These are phyloP conservation scores for Leccinum disarticulatum DNA, from an alignment of 768 basidiomycete genomes.

Conservation along the genomic window DNA sequence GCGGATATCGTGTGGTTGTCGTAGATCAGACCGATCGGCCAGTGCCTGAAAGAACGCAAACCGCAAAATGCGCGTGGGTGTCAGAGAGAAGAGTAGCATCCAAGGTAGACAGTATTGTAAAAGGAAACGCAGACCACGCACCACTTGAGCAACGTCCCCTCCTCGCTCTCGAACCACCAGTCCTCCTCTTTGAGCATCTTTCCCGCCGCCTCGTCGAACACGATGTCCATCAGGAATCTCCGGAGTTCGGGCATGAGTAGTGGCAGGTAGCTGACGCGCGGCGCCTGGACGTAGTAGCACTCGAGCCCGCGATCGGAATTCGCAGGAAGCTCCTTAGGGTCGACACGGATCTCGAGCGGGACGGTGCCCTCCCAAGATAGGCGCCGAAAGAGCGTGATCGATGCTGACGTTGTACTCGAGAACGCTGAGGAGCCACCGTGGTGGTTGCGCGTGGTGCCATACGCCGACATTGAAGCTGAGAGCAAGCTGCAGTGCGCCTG, in stretches of 20 bases:
- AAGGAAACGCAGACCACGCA: slow-evolving; percentile 36
- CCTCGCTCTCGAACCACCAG: slow-evolving; percentile 97
- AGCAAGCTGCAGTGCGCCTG: not conserved
- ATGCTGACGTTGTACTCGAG: slow-evolving; percentile 48
- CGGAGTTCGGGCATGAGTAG: slow-evolving; percentile 87
- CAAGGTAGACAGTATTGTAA: not conserved
- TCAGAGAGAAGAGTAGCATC: not conserved
- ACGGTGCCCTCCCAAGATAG: slow-evolving; percentile 92
- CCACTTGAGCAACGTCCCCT: slow-evolving; percentile 85
- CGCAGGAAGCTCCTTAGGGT: slow-evolving; percentile 85
- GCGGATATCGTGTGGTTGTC: slow-evolving; percentile 75
- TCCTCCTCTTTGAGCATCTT: slow-evolving; percentile 81
- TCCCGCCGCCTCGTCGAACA: slow-evolving; percentile 83
- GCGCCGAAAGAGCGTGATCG: slow-evolving; percentile 80
- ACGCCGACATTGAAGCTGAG: slow-evolving; percentile 44
- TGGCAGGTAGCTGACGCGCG: slow-evolving; percentile 91
- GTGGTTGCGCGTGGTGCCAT: slow-evolving; percentile 52
- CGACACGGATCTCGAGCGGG: slow-evolving; percentile 85
- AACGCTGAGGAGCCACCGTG: slow-evolving; percentile 47
- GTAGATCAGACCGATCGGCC: slow-evolving; percentile 94
- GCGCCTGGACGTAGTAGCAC: slow-evolving; percentile 87
- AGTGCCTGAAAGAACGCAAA: slow-evolving; percentile 69
- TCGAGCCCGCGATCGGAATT: slow-evolving; percentile 88
- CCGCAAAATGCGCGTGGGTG: slow-evolving; percentile 11
- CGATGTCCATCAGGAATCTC: slow-evolving; percentile 86